These are phyloP conservation scores for Erythrobasidium yunnanense DNA, from an alignment of 768 basidiomycete species.

Conservation along the genomic window DNA sequence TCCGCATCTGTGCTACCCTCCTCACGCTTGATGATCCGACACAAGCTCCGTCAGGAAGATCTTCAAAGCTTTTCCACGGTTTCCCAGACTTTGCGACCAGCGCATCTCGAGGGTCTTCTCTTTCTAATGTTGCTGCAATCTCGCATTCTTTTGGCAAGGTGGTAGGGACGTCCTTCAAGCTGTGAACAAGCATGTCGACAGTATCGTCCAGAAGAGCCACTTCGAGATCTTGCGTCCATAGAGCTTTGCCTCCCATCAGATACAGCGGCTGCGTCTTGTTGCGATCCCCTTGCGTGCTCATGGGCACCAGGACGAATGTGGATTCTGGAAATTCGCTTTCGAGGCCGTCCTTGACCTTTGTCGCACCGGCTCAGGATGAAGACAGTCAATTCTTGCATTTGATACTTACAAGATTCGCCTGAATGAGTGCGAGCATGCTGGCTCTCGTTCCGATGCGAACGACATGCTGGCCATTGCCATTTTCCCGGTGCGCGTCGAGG, in stretches of 20 bases:
- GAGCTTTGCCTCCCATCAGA: slow-evolving; percentile 62
- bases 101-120: slow-evolving; percentile 81
- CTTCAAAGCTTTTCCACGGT: slow-evolving; percentile 60
- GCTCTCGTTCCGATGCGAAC: slow-evolving; percentile 26
- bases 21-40: slow-evolving; percentile 94
- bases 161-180: slow-evolving; percentile 87
- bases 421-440: slow-evolving; percentile 11
- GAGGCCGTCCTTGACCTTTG: not conserved
- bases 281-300: slow-evolving; percentile 71
- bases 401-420: slow-evolving; percentile 23
- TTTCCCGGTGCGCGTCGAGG: not conserved
- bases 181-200: slow-evolving; percentile 88
- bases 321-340: slow-evolving; percentile 22
- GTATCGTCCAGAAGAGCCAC: slow-evolving; percentile 58
- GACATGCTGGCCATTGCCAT: not conserved
- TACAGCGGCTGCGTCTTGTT: slow-evolving; percentile 79
- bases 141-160: slow-evolving; percentile 69
- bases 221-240: slow-evolving; percentile 97
- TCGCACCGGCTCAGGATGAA: not conserved
- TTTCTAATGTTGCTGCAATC: slow-evolving; percentile 69
- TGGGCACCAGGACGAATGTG: slow-evolving; percentile 51
- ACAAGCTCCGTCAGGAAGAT: slow-evolving; percentile 74
- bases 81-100: slow-evolving; percentile 70
- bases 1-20: slow-evolving; percentile 75
- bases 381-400: not conserved